phyloP scores from a whole-genome alignment of 441 rosid species.

The Pelargonium citronellum region DNA sequence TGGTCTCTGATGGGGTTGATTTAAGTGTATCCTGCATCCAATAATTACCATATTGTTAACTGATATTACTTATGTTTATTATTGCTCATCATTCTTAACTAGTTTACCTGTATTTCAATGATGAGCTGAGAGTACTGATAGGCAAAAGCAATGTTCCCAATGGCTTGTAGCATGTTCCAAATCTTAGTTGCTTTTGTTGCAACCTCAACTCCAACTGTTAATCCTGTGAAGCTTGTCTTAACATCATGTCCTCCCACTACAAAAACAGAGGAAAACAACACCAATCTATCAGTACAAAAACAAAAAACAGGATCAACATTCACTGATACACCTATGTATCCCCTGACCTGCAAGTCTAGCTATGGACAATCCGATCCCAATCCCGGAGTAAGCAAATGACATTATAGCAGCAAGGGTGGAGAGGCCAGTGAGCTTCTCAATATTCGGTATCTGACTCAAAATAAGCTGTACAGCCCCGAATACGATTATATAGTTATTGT shows the following conservation, averaged over 20 bases:
- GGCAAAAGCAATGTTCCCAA: conserved; percentile 62
- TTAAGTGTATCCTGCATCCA: conserved; percentile 43
- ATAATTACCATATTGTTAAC: neutral
- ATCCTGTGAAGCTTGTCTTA: conserved; percentile 42
- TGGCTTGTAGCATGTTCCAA: conserved; percentile 49
- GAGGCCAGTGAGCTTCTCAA: conserved; percentile 34
- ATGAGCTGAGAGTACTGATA: conserved; percentile 48
- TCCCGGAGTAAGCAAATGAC: conserved; percentile 35
- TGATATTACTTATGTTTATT: too few relatives aligned
- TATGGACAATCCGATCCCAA: conserved; percentile 35
- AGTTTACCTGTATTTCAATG: conserved; percentile 52
- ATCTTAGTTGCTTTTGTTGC: conserved; percentile 33
- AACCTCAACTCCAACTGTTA: conserved; percentile 42
- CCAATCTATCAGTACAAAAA: neutral
- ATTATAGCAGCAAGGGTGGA: conserved; percentile 37
- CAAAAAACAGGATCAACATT: neutral
- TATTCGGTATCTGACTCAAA: conserved; percentile 36
- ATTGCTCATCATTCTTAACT: too few relatives aligned
- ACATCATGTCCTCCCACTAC: conserved; percentile 24
- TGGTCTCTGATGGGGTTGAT: conserved; percentile 48
- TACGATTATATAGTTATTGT: conserved; percentile 27
- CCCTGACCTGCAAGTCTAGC: conserved; percentile 30
- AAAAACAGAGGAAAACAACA: neutral
- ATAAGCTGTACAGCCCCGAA: conserved; percentile 31
- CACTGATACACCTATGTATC: neutral